Evolutionary conservation across 495 filamentous ascomycete genomes (phyloP), one percentile per base, ranked within the genome.

Genomic region (Podospora australis): DNA sequence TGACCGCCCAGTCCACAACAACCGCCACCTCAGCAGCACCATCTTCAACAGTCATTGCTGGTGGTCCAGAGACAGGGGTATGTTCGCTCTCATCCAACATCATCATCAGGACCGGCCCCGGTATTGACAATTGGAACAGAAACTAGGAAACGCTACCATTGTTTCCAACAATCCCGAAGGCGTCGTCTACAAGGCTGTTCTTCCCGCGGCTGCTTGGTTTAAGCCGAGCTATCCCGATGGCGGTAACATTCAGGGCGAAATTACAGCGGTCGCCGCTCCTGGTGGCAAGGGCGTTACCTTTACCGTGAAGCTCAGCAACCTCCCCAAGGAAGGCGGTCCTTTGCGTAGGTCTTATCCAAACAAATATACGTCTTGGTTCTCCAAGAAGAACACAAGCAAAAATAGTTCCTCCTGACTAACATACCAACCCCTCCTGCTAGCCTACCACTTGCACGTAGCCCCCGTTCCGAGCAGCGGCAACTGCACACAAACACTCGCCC

Each of bases 391-490:
- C n/a, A n/a, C n/a, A n/a, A n/a, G n/a, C n/a, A n/a, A n/a, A n/a
- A n/a, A n/a, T n/a, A n/a, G n/a, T n/a, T n/a, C 34, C 36, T 17
- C 32, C 13, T n/a, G n/a, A n/a, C n/a, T n/a, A n/a, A 1, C 25
- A 4, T 39, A 35, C 44, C 54, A 36, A 54, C 41, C 11, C 39
- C 32, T 23, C 42, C 49, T 53, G 16, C 22, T 50, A 90, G 88
- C 74, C 23, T 96, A 95, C 71, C 88, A 95, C 55, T 75, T 96
- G 58, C 88, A 95, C 70, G 79, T 80, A 48, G 61, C 70, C 35
- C 85, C 84, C 13, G 84, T 95, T 25, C 81, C 84, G 3, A 66
- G 70, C 28, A 66, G 82, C 57, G 90, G 90, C 48, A 90, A 88
- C 75, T 96, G 90, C 73, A 84, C 81, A 42, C 72, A 62, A 3